Percentiles rank a stretch among this genome's conserved stretches.
phyloP scores from a whole-genome alignment of 495 filamentous ascomycete genomes.

The Schizothecium vesticola region DNA sequence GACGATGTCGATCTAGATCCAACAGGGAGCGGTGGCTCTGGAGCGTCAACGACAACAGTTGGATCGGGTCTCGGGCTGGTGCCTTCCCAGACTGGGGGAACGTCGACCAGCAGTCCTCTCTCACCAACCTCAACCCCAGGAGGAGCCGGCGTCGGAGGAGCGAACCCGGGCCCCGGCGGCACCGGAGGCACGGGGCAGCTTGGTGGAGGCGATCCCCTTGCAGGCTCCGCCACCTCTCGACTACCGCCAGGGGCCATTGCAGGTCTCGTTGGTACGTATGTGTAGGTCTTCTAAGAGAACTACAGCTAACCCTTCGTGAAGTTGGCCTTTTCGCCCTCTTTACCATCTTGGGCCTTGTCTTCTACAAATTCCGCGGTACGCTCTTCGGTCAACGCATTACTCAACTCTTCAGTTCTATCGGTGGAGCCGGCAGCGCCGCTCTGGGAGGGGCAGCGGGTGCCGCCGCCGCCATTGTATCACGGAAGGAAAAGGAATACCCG shows the following conservation, averaged over 20 bases:
- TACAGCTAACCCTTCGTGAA: neutral
- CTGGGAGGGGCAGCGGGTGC: neutral
- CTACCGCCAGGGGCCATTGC: conserved; percentile 1
- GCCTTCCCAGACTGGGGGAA: neutral
- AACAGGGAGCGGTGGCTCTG: neutral
- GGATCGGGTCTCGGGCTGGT: neutral
- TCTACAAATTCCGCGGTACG: conserved; percentile 1
- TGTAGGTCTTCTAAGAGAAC: neutral
- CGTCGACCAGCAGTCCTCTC: neutral
- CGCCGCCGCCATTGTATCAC: neutral
- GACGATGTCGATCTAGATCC: neutral
- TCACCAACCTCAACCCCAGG: neutral
- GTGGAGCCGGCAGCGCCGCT: neutral
- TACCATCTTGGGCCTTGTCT: neutral
- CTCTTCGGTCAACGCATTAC: neutral
- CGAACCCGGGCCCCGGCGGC: neutral
- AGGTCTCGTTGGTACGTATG: conserved; percentile 2
- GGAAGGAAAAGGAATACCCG: neutral
- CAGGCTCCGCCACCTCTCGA: neutral
- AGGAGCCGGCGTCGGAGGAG: neutral
- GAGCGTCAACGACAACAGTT: neutral
- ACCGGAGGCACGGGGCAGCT: neutral
- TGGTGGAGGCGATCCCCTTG: neutral
- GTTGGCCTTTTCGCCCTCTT: conserved; percentile 1
- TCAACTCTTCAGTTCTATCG: neutral